Conservation (phyloP, 169 alveolate species). For the Cryptosporidium parvum region DNA sequence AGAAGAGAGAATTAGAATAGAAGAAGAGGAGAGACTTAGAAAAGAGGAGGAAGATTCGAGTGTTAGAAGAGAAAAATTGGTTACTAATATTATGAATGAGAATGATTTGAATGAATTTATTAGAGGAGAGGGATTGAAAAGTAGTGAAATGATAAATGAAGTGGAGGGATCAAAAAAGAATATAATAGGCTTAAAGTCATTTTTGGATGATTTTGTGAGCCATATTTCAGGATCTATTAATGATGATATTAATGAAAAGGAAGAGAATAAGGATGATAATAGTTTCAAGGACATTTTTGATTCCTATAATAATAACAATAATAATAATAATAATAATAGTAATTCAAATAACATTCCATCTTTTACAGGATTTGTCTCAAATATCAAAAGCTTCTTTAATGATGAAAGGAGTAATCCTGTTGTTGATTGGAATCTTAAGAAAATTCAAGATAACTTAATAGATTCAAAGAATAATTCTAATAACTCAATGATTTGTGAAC, state of each 20-base stretch:
- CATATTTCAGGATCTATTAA: slow-evolving; percentile 50
- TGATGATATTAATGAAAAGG: slow-evolving; percentile 52
- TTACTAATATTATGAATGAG: neutral
- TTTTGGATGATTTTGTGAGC: slow-evolving; percentile 54
- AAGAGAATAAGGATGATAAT: slow-evolving; percentile 48
- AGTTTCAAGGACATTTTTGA: slow-evolving; percentile 62
- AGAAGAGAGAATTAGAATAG: neutral
- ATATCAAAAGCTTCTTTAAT: slow-evolving; percentile 74
- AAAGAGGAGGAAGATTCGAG: neutral
- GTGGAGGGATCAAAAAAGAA: neutral
- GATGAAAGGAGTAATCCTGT: slow-evolving; percentile 59
- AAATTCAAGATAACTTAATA: slow-evolving; percentile 17
- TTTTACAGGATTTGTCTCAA: slow-evolving; percentile 76
- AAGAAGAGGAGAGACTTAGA: no score
- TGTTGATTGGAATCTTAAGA: slow-evolving; percentile 67
- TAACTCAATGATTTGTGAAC: slow-evolving; percentile 33
- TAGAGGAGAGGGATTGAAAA: neutral
- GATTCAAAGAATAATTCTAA: slow-evolving; percentile 5
- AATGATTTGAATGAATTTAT: neutral
- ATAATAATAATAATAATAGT: neutral
- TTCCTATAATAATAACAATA: slow-evolving; percentile 9
- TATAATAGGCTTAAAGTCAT: neutral
- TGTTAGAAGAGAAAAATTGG: neutral
- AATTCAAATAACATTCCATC: slow-evolving; percentile 52
- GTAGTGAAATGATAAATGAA: neutral